Evolutionary conservation across 345 rosid genomes (phyloP).

Genomic region (Aethionema arabicum): DNA sequence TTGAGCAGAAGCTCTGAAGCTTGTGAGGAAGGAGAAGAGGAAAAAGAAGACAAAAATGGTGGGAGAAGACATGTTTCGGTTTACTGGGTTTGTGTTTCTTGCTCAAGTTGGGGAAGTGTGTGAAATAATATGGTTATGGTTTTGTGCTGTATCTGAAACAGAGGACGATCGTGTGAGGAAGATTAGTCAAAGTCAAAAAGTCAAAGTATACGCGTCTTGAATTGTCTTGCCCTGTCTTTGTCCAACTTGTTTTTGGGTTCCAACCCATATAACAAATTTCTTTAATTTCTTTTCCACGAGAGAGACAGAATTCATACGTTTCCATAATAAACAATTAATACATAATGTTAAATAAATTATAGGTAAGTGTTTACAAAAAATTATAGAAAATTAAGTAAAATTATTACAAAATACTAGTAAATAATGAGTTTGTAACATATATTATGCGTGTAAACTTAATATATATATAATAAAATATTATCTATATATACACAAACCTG

Average conservation of each 20-base stretch:
- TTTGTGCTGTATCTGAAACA: background rate
- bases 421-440: too few relatives aligned
- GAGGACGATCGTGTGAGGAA: background rate
- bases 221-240: background rate
- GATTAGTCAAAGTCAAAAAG: constrained; percentile 29
- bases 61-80: constrained; percentile 11
- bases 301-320: too few relatives aligned
- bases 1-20: constrained; percentile 38
- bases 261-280: background rate
- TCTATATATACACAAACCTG: too few relatives aligned
- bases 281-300: too few relatives aligned
- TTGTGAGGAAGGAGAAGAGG: constrained; percentile 14
- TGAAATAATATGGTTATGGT: too few relatives aligned
- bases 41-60: constrained; percentile 14
- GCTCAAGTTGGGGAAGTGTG: background rate
- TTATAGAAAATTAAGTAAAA: too few relatives aligned
- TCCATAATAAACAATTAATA: too few relatives aligned
- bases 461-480: too few relatives aligned
- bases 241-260: background rate
- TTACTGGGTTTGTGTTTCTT: constrained; percentile 5
- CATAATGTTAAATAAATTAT: too few relatives aligned
- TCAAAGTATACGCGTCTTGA: constrained; percentile 24
- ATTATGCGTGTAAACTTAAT: too few relatives aligned
- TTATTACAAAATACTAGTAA: too few relatives aligned
- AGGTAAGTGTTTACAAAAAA: too few relatives aligned